Evolutionary conservation across 306 rosid species (phyloP).

Genomic region (Phaseolus lunatus): DNA sequence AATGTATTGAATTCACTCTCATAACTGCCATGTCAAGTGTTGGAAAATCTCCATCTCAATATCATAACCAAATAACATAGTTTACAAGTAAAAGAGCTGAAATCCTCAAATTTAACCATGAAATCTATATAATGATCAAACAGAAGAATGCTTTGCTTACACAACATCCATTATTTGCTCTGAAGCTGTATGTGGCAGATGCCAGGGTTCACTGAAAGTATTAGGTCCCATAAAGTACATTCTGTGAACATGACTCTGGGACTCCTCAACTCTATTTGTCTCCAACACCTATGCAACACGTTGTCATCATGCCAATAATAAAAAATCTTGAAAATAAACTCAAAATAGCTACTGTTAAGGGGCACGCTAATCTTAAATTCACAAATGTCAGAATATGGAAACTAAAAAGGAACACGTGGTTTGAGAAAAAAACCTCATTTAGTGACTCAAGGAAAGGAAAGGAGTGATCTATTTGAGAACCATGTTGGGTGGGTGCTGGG

Average conservation of each 20-base stretch:
- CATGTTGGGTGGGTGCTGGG: constrained; percentile 94
- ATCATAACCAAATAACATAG: constrained; percentile 37
- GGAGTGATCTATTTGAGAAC: constrained; percentile 97
- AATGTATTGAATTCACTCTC: constrained; percentile 90
- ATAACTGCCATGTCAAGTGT: constrained; percentile 66
- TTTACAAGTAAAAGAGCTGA: neutral
- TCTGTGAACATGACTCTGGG: constrained; percentile 95
- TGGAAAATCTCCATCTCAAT: constrained; percentile 44
- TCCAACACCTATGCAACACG: constrained; percentile 77
- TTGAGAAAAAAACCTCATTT: constrained; percentile 77
- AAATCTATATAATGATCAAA: constrained; percentile 37
- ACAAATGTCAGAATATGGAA: constrained; percentile 33
- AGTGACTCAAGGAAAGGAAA: constrained; percentile 96
- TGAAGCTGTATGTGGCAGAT: constrained; percentile 89
- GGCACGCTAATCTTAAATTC: constrained; percentile 27
- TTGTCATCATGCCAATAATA: constrained; percentile 20
- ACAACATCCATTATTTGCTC: constrained; percentile 94
- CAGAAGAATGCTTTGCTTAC: constrained; percentile 58
- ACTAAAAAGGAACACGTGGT: constrained; percentile 28
- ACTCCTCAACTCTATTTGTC: constrained; percentile 98
- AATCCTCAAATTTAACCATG: constrained; percentile 24
- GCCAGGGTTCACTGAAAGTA: constrained; percentile 97
- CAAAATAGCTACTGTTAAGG: neutral
- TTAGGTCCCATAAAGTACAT: constrained; percentile 99
- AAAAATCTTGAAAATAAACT: neutral